A percentile compares a stretch with the other conserved stretches of the same genome.
Conservation (phyloP, 768 basidiomycete species). For the Russula olivacea region DNA sequence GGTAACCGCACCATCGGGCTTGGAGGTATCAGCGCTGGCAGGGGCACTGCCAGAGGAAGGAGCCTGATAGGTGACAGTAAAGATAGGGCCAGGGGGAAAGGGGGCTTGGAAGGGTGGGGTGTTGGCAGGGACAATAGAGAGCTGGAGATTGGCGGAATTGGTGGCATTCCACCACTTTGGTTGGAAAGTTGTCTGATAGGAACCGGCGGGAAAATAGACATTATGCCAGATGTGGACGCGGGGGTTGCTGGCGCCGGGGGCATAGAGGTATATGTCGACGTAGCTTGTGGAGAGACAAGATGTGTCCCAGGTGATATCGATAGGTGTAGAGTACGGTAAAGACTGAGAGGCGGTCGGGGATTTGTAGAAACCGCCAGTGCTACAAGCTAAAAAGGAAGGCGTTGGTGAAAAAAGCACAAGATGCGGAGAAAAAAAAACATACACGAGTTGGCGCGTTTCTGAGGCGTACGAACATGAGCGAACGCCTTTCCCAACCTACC, state of each 20-base stretch:
- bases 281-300: conserved; percentile 46
- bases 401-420: background rate
- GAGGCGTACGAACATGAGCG: background rate
- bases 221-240: conserved; percentile 54
- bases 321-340: conserved; percentile 42
- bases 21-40: conserved; percentile 38
- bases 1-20: conserved; percentile 38
- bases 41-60: conserved; percentile 41
- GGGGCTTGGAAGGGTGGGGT: conserved; percentile 45
- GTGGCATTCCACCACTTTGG: conserved; percentile 72
- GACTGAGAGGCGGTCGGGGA: conserved; percentile 44
- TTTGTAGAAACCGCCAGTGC: conserved; percentile 56
- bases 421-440: background rate
- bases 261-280: conserved; percentile 66
- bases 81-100: conserved; percentile 62
- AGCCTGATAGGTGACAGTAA: conserved; percentile 54
- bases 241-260: conserved; percentile 38
- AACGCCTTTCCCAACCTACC: conserved; percentile 2
- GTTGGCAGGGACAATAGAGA: conserved; percentile 51
- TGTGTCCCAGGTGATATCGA: conserved; percentile 61
- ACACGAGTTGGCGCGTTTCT: conserved; percentile 12
- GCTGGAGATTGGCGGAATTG: conserved; percentile 43
- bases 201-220: conserved; percentile 45
- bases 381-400: conserved; percentile 39
- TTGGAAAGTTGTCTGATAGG: conserved; percentile 44